Evolutionary conservation across 2,329 filamentous ascomycete species (phyloP).

Genomic region (Annulohypoxylon truncatum): DNA sequence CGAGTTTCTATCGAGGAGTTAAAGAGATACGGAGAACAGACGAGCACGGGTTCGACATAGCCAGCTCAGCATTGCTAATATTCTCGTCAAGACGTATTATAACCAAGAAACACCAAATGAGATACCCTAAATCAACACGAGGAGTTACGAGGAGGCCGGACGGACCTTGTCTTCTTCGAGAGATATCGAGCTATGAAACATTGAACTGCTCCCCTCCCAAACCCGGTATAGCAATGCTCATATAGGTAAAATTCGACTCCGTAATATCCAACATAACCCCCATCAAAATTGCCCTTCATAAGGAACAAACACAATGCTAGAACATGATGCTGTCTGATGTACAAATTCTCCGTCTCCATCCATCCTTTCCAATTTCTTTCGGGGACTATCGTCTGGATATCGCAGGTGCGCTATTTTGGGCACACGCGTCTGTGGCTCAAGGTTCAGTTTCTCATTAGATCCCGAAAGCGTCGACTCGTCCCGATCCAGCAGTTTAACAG

Average conservation of each 20-base stretch:
- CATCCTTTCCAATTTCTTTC: conserved; percentile 3
- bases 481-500: background rate
- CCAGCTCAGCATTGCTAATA: background rate
- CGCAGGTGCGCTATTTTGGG: background rate
- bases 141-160: background rate
- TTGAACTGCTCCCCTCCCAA: conserved; percentile 6
- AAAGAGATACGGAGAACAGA: conserved; percentile 61
- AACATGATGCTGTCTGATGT: conserved; percentile 30
- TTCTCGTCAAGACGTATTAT: background rate
- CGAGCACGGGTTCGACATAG: conserved; percentile 49
- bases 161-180: background rate
- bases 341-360: conserved; percentile 19
- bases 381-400: conserved; percentile 2
- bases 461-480: background rate
- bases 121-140: background rate
- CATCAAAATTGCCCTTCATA: conserved; percentile 20
- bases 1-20: conserved; percentile 65
- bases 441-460: background rate
- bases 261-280: conserved; percentile 32
- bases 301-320: conserved; percentile 28
- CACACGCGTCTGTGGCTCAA: background rate
- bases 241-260: conserved; percentile 21
- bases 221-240: background rate
- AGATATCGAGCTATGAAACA: conserved; percentile 13
- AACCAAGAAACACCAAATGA: background rate